phyloP scores from a whole-genome alignment of 495 filamentous ascomycete species.

The Cercophora scortea region DNA sequence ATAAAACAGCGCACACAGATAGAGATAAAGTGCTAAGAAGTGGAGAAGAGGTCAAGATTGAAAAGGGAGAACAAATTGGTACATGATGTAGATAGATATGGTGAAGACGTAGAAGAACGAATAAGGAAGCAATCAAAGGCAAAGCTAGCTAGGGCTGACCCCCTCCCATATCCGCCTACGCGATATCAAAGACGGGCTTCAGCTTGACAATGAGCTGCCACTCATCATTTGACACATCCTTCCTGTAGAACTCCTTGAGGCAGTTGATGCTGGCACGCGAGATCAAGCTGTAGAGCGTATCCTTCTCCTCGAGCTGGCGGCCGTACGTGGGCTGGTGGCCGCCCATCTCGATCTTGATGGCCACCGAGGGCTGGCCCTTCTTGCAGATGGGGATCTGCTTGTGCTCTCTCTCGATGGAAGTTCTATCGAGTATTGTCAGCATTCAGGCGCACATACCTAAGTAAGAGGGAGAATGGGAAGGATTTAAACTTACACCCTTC shows the following conservation, averaged over 20 bases:
- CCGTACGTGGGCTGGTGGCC: constrained; percentile 92
- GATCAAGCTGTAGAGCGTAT: constrained; percentile 79
- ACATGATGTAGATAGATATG: too few species aligned
- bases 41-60: too few species aligned
- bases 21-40: too few species aligned
- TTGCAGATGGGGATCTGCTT: constrained; percentile 87
- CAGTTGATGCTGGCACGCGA: constrained; percentile 84
- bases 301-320: constrained; percentile 89
- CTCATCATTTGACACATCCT: constrained; percentile 88
- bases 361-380: constrained; percentile 92
- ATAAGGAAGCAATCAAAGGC: too few species aligned
- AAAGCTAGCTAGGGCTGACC: too few species aligned
- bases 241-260: constrained; percentile 90
- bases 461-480: constrained; percentile 2
- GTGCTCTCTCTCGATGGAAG: constrained; percentile 94
- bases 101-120: too few species aligned
- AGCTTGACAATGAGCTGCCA: constrained; percentile 88
- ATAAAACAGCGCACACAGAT: too few species aligned
- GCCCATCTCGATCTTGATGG: constrained; percentile 93
- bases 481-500: constrained; percentile 87
- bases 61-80: too few species aligned
- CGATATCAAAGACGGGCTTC: constrained; percentile 87
- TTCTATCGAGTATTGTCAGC: constrained; percentile 37
- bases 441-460: constrained; percentile 8
- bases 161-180: not conserved